A percentile compares a stretch with the other conserved stretches of the same genome.
These are phyloP conservation scores for Pichia sp. DNA, from an alignment of 1,139 yeast genomes.

Conservation along the genomic window DNA sequence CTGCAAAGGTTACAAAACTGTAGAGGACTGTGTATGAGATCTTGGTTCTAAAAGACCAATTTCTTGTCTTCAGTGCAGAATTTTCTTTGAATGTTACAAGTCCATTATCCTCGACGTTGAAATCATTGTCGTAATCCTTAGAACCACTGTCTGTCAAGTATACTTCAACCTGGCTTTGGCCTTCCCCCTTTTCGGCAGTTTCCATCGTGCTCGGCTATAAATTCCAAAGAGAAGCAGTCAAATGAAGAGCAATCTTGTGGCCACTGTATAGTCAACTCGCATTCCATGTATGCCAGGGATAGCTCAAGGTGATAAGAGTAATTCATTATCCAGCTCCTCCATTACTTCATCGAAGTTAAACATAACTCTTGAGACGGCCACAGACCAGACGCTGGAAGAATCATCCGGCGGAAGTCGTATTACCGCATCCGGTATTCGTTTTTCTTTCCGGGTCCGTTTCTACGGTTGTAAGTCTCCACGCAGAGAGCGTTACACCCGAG, in stretches of 20 bases:
- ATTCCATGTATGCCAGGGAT: no score
- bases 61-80: slow-evolving; percentile 18
- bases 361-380: neutral
- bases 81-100: slow-evolving; percentile 25
- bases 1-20: slow-evolving; percentile 41
- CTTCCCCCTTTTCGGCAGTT: neutral
- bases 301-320: no score
- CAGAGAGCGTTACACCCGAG: neutral
- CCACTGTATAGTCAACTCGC: no score
- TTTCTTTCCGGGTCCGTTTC: neutral
- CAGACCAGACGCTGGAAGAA: no score
- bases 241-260: no score
- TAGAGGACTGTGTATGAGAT: slow-evolving; percentile 38
- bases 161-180: neutral
- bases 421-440: neutral
- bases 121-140: slow-evolving; percentile 7
- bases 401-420: neutral
- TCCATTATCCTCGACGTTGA: slow-evolving; percentile 10
- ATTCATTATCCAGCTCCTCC: no score
- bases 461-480: neutral
- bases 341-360: no score
- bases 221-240: neutral
- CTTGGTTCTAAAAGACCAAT: slow-evolving; percentile 37
- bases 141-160: neutral
- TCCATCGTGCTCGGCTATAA: neutral